These are phyloP conservation scores for Garcia nutans DNA, from an alignment of 345 rosid genomes.

Conservation along the genomic window DNA sequence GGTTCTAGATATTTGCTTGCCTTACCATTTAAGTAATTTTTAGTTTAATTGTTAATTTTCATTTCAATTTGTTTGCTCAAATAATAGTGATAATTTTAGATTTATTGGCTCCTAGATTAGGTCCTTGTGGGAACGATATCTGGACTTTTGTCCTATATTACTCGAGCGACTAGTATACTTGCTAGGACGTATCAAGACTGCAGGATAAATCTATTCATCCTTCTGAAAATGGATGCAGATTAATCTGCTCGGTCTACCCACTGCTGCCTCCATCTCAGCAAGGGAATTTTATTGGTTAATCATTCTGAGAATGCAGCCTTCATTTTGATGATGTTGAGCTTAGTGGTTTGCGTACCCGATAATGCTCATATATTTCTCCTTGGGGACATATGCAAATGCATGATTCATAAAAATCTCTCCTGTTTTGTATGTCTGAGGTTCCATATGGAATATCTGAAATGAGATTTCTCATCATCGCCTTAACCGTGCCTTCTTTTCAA, in stretches of 20 bases:
- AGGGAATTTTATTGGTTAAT: background rate
- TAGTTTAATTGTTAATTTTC: too few species aligned
- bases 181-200: too few species aligned
- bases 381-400: background rate
- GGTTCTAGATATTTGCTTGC: too few species aligned
- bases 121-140: too few species aligned
- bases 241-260: background rate
- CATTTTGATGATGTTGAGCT: background rate
- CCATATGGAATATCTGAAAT: background rate
- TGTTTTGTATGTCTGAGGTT: background rate
- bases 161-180: too few species aligned
- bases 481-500: background rate
- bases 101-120: too few species aligned
- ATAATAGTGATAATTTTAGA: too few species aligned
- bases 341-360: background rate
- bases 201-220: background rate
- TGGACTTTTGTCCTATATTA: too few species aligned
- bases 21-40: too few species aligned
- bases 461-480: background rate
- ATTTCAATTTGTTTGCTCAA: too few species aligned
- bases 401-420: background rate
- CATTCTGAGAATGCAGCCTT: background rate
- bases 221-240: background rate
- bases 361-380: background rate
- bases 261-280: conserved; percentile 6